Base-by-base conservation (phyloP, 371 early-diverging fungal genomes). In the Furculomyces boomerangus region DNA sequence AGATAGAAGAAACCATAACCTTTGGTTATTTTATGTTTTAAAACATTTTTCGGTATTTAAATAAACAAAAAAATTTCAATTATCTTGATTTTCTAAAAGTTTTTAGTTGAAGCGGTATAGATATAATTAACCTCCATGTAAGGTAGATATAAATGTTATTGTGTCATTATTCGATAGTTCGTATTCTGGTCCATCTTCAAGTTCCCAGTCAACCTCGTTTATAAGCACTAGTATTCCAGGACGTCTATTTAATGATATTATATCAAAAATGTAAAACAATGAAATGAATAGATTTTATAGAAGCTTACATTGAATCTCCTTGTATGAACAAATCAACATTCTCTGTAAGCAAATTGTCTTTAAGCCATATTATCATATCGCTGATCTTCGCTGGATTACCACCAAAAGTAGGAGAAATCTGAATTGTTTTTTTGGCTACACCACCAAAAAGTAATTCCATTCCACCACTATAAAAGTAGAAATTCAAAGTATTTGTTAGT, bases 161-260 rank as follows among this genome's bases (percentile, higher is more conserved):
- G 74, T 73, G 63, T 93, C 93, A 29, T 73, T 71, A 43, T 84
- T 73, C 57, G 82, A 59, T 44, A 93, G 55, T 54, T 73, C 70
- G 62, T 92, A 91, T 43, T 88, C 83, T 24, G 84, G 65, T 59
- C 85, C 88, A 30, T 90, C 94, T 63, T 88, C 89, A 35, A 97
- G 71, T 63, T 94, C 98, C 95, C 95, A 97, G 65, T 97, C 98
- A 2, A 79, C 75, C 39, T 90, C 89, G 58, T 97, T 97, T 47
- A 95, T 80, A 41, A 97, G 70, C 5, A 95, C 95, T 18, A 97
- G 71, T 54, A 94, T 90, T 13, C 98, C 98, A 1, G 96, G 90
- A 10, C 94, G 85, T 13, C 51, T 50, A 50, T n/a, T 13, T 13
- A 50, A 50, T 25, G 5, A 35, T 25, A 30, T 25, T 22, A 89